Conservation (phyloP, 2,329 filamentous ascomycete species). For the Chrysosporium queenslandicum region DNA sequence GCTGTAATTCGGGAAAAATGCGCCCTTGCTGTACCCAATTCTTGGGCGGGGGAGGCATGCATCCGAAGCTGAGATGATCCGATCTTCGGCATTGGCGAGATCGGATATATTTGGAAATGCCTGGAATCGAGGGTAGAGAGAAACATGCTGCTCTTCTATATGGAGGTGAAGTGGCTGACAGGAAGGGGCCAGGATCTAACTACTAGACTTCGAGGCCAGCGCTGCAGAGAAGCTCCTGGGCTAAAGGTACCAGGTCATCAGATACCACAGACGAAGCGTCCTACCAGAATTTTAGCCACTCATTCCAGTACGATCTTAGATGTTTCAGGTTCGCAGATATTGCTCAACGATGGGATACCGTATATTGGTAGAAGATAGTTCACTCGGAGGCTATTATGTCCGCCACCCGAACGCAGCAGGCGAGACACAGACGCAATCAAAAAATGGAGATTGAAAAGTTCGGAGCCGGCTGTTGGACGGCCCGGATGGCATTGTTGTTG, state of each 20-base stretch:
- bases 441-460: not conserved
- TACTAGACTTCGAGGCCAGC: constrained; percentile 1
- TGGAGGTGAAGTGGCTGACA: constrained; percentile 14
- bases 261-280: constrained; percentile 12
- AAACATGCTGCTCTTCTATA: constrained; percentile 7
- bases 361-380: constrained; percentile 25
- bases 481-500: no score
- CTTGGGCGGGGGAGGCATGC: constrained; percentile 1
- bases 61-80: constrained; percentile 15
- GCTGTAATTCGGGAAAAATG: constrained; percentile 6
- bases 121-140: constrained; percentile 11
- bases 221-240: constrained; percentile 1
- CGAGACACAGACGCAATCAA: constrained; percentile 15
- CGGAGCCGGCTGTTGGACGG: not conserved
- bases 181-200: constrained; percentile 10
- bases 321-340: constrained; percentile 3
- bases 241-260: constrained; percentile 5
- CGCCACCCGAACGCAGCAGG: constrained; percentile 16
- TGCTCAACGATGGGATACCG: constrained; percentile 18
- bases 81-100: not conserved
- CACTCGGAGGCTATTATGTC: constrained; percentile 23
- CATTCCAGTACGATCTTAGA: not conserved
- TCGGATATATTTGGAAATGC: constrained; percentile 14
- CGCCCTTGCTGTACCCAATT: constrained; percentile 13
- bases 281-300: constrained; percentile 5